A percentile compares a stretch with the other conserved stretches of the same genome.
These are phyloP conservation scores for Suillus placidus DNA, from an alignment of 768 basidiomycete genomes.

Conservation along the genomic window DNA sequence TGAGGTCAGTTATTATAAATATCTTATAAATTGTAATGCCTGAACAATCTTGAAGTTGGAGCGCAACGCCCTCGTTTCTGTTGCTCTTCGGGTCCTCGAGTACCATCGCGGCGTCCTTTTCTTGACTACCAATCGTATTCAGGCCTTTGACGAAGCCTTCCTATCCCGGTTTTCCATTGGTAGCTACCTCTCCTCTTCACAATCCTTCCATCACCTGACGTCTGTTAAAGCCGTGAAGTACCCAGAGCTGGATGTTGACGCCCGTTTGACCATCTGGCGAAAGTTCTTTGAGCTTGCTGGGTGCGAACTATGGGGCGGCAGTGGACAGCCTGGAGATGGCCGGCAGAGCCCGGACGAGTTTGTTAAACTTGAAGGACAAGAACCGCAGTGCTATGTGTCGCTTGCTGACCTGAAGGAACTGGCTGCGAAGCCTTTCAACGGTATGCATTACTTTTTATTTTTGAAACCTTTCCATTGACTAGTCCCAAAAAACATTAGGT, in stretches of 20 bases:
- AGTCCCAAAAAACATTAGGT: constrained; percentile 14
- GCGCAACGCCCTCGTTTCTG: constrained; percentile 74
- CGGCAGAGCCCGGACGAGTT: constrained; percentile 10
- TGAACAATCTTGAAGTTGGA: constrained; percentile 36
- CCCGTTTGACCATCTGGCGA: constrained; percentile 27
- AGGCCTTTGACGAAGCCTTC: constrained; percentile 65
- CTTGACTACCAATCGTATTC: constrained; percentile 47
- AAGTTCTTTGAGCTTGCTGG: constrained; percentile 29
- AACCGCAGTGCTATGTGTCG: constrained; percentile 13
- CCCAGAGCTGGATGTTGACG: constrained; percentile 25
- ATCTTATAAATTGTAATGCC: neutral
- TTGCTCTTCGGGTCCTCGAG: constrained; percentile 63
- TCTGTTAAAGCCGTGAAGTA: constrained; percentile 27
- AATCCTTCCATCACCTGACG: neutral
- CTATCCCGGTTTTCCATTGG: constrained; percentile 66
- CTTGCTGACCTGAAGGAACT: constrained; percentile 25
- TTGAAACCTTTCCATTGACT: neutral
- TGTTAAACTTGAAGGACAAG: constrained; percentile 15
- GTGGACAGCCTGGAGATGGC: neutral
- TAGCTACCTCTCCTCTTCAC: neutral
- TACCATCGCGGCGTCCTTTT: constrained; percentile 65
- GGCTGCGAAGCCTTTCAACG: constrained; percentile 31
- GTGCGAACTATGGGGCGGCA: constrained; percentile 12
- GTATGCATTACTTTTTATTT: constrained; percentile 9
- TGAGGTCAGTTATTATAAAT: constrained; percentile 31